Evolutionary conservation across 805 yeast genomes (phyloP).

Genomic region (Spencermartinsiella europaea): DNA sequence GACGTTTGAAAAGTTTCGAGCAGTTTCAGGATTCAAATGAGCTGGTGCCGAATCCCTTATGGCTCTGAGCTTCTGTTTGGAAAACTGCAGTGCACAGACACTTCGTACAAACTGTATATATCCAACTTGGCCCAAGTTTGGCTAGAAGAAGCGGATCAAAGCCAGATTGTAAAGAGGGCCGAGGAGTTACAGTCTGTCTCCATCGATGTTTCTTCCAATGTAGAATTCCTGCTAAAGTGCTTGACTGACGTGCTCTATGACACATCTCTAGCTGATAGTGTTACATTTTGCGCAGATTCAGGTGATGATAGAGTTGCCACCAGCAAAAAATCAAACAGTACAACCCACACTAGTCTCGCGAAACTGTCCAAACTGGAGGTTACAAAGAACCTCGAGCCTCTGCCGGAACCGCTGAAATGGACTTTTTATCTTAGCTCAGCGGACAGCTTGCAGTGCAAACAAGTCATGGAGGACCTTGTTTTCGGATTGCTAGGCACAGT

Average conservation of each 20-base stretch:
- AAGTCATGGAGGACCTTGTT: neutral
- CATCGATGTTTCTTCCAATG: neutral
- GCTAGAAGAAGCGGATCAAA: neutral
- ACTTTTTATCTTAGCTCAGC: slow-evolving; percentile 2
- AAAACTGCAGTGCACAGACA: neutral
- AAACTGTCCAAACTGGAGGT: neutral
- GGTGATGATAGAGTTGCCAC: neutral
- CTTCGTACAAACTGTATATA: slow-evolving; percentile 2
- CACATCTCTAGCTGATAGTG: neutral
- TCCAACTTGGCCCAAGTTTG: slow-evolving; percentile 2
- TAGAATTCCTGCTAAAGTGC: neutral
- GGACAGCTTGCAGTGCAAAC: neutral
- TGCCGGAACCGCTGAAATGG: slow-evolving; percentile 12
- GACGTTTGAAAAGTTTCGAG: too few species aligned
- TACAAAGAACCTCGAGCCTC: slow-evolving; percentile 7
- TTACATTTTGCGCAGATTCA: neutral
- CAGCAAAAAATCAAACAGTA: neutral
- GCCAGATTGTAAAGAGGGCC: neutral
- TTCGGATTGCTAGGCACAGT: slow-evolving; percentile 4
- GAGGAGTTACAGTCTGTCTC: neutral
- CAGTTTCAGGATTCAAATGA: too few species aligned
- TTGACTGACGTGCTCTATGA: neutral
- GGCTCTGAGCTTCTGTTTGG: neutral
- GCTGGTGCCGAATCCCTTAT: neutral
- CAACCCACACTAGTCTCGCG: neutral